Evolutionary conservation across 176 grass and related monocot genomes (phyloP), one percentile per base, ranked within the genome.

Genomic region (Hsuehochloa calcarea): DNA sequence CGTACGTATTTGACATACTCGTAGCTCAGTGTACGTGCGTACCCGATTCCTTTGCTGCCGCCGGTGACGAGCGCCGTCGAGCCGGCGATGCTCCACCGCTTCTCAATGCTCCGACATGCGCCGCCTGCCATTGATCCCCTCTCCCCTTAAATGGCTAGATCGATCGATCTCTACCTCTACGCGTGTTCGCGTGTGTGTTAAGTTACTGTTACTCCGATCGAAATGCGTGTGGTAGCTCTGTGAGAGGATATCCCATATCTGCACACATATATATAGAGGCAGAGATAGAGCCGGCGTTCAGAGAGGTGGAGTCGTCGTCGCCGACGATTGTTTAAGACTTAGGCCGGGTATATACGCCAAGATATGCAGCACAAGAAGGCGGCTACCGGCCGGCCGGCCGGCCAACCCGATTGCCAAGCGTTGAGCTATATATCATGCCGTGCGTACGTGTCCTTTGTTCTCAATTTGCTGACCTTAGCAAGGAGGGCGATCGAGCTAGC

Each of bases 31-130:
- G 23, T 13, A 20, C 0, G 41, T 27, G 71, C 41, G 11, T 79
- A 84, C 84, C 85, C 89, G 0, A 90, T 90, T 11, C 89, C 84
- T 60, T 80, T 90, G 79, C 79, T 90, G 47, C 89, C 89, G 52
- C 84, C 84, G 46, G 89, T 90, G 80, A 90, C 88, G 3, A 87
- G 74, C 69, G 74, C 89, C 3, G 84, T 90, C 0, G 72, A 14
- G 12, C 84, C 84, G 58, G 65, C 20, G 22, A 89, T 77, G 79
- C 77, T 69, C 88, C 77, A 89, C 72, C 82, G 11, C 49, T 34
- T 23, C 2, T 37, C 29, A 19, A 14, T 34, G 56, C 81, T 76
- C 58, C 5, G 68, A 25, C 9, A 10, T 70, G 40, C 15, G 8
- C 16, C 26, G 3, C 46, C 46, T 6, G 46, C 70, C 44, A 50